Percentiles rank a stretch among this genome's conserved stretches.
Evolutionary conservation across 768 basidiomycete genomes (phyloP).

Genomic region (Thelephora ganbajun): DNA sequence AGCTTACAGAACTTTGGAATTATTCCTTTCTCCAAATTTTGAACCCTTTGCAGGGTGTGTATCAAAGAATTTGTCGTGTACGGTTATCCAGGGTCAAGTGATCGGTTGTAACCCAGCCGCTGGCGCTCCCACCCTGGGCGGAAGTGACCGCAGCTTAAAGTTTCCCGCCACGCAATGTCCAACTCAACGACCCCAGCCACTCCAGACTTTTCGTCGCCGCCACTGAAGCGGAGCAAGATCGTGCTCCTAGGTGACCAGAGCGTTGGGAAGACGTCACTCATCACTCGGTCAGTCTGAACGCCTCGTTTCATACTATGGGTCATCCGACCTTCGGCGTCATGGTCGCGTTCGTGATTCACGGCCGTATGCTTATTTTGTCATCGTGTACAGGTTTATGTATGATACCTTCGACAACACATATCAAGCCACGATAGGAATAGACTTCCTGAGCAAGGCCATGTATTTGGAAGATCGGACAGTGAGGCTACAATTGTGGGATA

Average conservation of each 20-base stretch:
- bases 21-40: no score
- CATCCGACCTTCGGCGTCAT: conserved; percentile 1
- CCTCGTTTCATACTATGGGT: conserved; percentile 2
- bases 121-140: no score
- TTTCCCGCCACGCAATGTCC: conserved; percentile 13
- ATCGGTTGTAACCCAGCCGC: no score
- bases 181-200: conserved; percentile 51
- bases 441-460: conserved; percentile 99
- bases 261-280: conserved; percentile 97
- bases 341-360: not conserved
- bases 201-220: conserved; percentile 76
- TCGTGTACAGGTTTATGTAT: conserved; percentile 74
- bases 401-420: conserved; percentile 99
- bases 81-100: no score
- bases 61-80: no score
- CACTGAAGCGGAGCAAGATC: conserved; percentile 92
- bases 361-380: not conserved
- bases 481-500: conserved; percentile 96
- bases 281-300: conserved; percentile 58
- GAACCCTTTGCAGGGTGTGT: no score
- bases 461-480: conserved; percentile 98
- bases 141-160: not conserved
- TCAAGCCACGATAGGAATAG: conserved; percentile 95
- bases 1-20: no score
- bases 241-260: conserved; percentile 94